phyloP scores from a whole-genome alignment of 1,284 basidiomycete genomes.

The Ganoderma lucidum region DNA sequence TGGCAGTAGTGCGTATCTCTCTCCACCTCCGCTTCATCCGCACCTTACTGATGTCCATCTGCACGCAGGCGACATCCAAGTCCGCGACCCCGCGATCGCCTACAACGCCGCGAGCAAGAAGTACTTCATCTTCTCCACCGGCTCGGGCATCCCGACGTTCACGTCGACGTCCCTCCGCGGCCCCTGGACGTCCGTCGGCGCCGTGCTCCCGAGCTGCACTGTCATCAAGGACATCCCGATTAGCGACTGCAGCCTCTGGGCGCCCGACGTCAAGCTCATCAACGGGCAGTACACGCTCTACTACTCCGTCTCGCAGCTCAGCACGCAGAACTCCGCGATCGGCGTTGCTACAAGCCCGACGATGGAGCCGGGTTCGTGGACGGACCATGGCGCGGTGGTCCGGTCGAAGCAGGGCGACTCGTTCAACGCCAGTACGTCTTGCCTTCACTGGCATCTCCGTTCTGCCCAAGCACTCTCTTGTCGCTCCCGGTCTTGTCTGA shows the following conservation, averaged over 20 bases:
- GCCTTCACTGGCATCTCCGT: too few relatives aligned
- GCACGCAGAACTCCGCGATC: slow-evolving; percentile 43
- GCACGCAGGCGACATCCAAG: slow-evolving; percentile 7
- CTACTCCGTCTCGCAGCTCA: slow-evolving; percentile 44
- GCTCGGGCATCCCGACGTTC: slow-evolving; percentile 14
- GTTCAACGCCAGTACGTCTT: slow-evolving; percentile 41
- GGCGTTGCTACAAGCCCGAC: slow-evolving; percentile 43
- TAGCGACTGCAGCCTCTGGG: slow-evolving; percentile 25
- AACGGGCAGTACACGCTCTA: slow-evolving; percentile 38
- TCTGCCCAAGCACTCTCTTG: not conserved
- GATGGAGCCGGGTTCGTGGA: slow-evolving; percentile 45
- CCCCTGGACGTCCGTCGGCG: slow-evolving; percentile 27
- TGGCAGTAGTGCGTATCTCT: slow-evolving; percentile 12
- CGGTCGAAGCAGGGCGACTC: slow-evolving; percentile 37
- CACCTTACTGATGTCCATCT: not conserved
- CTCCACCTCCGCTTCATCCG: not conserved
- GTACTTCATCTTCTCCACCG: slow-evolving; percentile 22
- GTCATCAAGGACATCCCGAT: slow-evolving; percentile 14
- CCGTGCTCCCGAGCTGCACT: slow-evolving; percentile 25
- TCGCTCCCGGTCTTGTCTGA: not conserved
- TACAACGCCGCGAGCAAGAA: slow-evolving; percentile 18
- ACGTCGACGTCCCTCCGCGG: slow-evolving; percentile 11
- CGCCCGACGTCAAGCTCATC: slow-evolving; percentile 26
- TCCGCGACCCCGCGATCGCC: slow-evolving; percentile 20
- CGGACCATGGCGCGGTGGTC: slow-evolving; percentile 44